Percentiles rank a stretch among this genome's conserved stretches.
Evolutionary conservation across 768 basidiomycete genomes (phyloP).

Genomic region (Termitomyces sp.): DNA sequence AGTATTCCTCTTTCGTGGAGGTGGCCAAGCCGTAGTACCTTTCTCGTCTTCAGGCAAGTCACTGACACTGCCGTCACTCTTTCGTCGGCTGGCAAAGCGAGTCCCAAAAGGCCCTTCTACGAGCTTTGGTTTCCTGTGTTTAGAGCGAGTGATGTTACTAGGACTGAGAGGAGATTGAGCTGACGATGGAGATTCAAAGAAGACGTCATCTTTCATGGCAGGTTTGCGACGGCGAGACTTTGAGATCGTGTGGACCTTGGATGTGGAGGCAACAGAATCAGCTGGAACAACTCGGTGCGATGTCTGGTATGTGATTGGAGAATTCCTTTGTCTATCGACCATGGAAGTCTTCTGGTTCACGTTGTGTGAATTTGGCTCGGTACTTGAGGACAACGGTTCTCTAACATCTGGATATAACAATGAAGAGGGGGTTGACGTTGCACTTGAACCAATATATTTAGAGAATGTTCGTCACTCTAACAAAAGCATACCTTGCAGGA

Average conservation of each 20-base stretch:
- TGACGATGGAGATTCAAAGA: constrained; percentile 7
- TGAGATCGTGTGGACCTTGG: constrained; percentile 4
- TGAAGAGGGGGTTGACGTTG: background rate
- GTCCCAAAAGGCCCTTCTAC: constrained; percentile 26
- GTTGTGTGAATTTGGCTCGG: background rate
- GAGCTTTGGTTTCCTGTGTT: constrained; percentile 12
- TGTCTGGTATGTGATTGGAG: background rate
- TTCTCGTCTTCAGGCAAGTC: constrained; percentile 14
- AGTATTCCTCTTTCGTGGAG: constrained; percentile 11
- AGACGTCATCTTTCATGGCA: constrained; percentile 9
- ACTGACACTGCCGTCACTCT: background rate
- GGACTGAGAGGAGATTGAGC: constrained; percentile 1
- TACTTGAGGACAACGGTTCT: background rate
- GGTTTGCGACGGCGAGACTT: constrained; percentile 1
- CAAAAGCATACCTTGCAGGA: background rate
- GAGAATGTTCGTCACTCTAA: background rate
- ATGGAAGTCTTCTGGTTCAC: background rate
- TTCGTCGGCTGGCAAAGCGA: constrained; percentile 14
- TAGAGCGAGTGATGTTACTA: background rate
- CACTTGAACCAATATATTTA: background rate
- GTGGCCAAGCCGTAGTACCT: constrained; percentile 19
- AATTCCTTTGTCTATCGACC: background rate
- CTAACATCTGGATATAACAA: background rate
- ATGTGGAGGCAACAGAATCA: constrained; percentile 11
- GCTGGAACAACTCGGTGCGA: background rate